These are phyloP conservation scores for Tolypocladium guangdongense DNA, from an alignment of 2,329 filamentous ascomycete genomes.

Conservation along the genomic window DNA sequence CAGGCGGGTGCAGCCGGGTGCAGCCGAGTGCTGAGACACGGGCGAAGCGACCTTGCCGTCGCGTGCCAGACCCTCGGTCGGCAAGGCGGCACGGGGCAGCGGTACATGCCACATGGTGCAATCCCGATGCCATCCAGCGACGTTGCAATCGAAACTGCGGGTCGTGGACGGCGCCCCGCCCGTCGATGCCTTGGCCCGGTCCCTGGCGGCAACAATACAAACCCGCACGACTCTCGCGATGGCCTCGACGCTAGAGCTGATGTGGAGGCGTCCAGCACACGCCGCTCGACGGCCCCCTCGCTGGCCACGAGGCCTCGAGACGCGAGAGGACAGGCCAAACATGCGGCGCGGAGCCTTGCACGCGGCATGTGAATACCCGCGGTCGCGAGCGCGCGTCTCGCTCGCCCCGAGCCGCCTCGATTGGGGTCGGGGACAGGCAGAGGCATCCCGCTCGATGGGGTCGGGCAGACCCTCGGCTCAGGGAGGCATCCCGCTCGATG, in stretches of 20 bases:
- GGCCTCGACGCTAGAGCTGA: neutral
- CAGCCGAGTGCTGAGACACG: no score
- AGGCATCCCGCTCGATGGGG: neutral
- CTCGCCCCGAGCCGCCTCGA: neutral
- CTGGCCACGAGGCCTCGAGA: neutral
- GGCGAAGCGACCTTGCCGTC: neutral
- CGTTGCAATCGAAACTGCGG: neutral
- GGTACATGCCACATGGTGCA: no score
- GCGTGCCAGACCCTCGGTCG: neutral
- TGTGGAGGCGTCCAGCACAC: neutral
- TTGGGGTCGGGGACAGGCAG: neutral
- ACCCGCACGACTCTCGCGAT: neutral
- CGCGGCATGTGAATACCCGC: neutral
- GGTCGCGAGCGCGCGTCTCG: neutral
- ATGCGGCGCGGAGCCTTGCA: neutral
- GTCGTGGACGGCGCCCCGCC: no score
- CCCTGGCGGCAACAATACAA: neutral
- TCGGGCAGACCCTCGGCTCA: no score
- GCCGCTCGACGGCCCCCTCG: neutral
- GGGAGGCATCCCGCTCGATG: neutral
- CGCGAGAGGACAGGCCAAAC: neutral
- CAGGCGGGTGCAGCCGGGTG: no score
- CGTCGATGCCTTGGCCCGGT: no score
- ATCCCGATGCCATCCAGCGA: neutral
- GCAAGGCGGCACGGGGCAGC: neutral